These are phyloP conservation scores for Phoma sp. DNA, from an alignment of 2,329 filamentous ascomycete species.

Conservation along the genomic window DNA sequence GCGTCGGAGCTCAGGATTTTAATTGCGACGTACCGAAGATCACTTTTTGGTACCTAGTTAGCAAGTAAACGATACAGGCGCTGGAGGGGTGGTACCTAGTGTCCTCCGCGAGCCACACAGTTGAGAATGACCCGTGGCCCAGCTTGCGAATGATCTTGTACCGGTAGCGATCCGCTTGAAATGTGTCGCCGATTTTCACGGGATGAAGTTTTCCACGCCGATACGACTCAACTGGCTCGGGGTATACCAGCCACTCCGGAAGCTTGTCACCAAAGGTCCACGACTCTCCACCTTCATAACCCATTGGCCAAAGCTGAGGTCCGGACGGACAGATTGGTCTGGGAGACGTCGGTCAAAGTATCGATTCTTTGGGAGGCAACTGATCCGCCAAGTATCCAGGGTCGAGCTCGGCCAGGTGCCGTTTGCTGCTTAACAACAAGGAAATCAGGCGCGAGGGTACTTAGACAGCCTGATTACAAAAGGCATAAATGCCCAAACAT, in stretches of 20 bases:
- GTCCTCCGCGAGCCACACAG: conserved; percentile 24
- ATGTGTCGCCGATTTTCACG: conserved; percentile 21
- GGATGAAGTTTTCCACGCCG: conserved; percentile 17
- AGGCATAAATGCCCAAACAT: conserved; percentile 5
- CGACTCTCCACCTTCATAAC: conserved; percentile 12
- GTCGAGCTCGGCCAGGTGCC: conserved; percentile 6
- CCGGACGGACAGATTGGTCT: conserved; percentile 12
- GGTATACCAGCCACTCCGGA: conserved; percentile 10
- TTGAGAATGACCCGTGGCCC: conserved; percentile 22
- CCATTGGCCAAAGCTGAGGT: conserved; percentile 14
- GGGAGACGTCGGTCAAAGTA: conserved; percentile 13
- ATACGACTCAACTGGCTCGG: conserved; percentile 14
- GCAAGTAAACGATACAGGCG: conserved; percentile 7
- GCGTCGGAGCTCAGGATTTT: conserved; percentile 16
- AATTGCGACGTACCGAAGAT: conserved; percentile 15
- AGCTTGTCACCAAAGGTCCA: conserved; percentile 8
- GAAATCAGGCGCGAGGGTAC: conserved; percentile 7
- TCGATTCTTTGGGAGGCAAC: conserved; percentile 14
- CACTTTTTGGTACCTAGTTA: conserved; percentile 9
- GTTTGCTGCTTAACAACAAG: conserved; percentile 13
- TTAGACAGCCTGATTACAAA: conserved; percentile 9
- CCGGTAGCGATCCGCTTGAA: conserved; percentile 8
- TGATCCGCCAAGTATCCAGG: conserved; percentile 14
- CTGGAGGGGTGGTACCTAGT: conserved; percentile 11
- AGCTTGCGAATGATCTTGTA: conserved; percentile 26